Evolutionary conservation across 148 eudicot genomes (phyloP), one percentile per base, ranked within the genome.

Genomic region (Chenopodium berlandieri): DNA sequence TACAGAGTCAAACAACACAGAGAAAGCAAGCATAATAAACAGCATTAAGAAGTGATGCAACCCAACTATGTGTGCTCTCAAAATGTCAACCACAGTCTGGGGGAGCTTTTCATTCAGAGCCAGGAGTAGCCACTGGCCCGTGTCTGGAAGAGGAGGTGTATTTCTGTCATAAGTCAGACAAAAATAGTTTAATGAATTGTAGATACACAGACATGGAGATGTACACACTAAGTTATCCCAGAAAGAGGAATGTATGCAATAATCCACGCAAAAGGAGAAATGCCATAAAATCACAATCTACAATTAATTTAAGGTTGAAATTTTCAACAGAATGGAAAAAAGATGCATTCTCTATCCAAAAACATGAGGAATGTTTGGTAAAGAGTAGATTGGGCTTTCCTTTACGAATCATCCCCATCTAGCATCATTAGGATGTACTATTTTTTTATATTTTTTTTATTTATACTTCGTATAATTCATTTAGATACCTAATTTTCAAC

Each of bases 31-130:
- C 99, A 97, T 97, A 19, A 97, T 88, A 84, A 94, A 97, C 78
- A 97, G 77, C 98, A 97, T 97, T 83, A 97, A 86, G 91, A 85
- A 97, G 87, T 97, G 99, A 85, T 97, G 98, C 79, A 97, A 83
- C 54, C 93, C 93, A 73, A 94, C 88, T 31, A 97, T 83, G 80
- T 90, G 97, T 76, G 99, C 98, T 86, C 99, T 92, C 87, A 97
- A 82, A 68, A 94, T 86, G 75, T 92, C 91, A 34, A 97, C 98
- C 64, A 89, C 73, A 68, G 84, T 77, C 60, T 85, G 88, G 34
- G 99, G 99, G 62, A 97, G 91, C 77, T 86, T 92, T 89, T 97
- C 99, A 80, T 97, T 97, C 82, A 94, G 68, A 64, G 91, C 92
- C 58, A 97, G 88, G 68, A 97, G 88, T 78, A 97, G 78, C 99